phyloP scores from a whole-genome alignment of 306 rosid genomes.

The Quercus rubra region DNA sequence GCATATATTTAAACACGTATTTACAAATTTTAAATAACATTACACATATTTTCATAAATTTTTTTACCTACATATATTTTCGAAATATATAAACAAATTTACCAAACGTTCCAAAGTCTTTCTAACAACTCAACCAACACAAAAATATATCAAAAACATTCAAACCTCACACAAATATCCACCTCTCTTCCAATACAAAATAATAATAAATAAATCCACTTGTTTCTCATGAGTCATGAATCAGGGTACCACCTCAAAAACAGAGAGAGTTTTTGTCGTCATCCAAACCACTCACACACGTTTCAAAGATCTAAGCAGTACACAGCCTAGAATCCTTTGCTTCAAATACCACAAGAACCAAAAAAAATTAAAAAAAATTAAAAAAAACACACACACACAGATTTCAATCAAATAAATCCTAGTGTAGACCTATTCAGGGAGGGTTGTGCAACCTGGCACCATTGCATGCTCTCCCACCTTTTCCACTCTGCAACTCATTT shows the following conservation, averaged over 20 bases:
- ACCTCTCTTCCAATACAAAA: too few species aligned
- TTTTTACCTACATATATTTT: rapidly evolving
- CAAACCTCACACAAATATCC: too few species aligned
- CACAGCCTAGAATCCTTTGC: neutral
- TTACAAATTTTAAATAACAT: too few species aligned
- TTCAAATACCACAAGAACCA: neutral
- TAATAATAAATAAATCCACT: too few species aligned
- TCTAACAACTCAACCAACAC: too few species aligned
- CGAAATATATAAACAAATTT: rapidly evolving
- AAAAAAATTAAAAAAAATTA: too few species aligned
- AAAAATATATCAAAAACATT: too few species aligned
- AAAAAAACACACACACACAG: neutral
- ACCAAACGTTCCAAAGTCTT: too few species aligned
- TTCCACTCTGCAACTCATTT: neutral
- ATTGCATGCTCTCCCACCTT: conserved; percentile 14
- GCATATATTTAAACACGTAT: too few species aligned
- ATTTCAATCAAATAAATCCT: neutral
- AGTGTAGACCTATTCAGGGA: neutral
- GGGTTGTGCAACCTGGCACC: conserved; percentile 30
- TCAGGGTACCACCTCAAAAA: too few species aligned
- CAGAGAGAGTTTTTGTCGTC: too few species aligned
- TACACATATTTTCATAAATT: rapidly evolving
- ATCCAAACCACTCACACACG: neutral
- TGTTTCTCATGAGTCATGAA: too few species aligned
- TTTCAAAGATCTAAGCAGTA: neutral